Evolutionary conservation across 2,329 filamentous ascomycete genomes (phyloP), one percentile per base, ranked within the genome.

Genomic region (Colletotrichum liaoningense): DNA sequence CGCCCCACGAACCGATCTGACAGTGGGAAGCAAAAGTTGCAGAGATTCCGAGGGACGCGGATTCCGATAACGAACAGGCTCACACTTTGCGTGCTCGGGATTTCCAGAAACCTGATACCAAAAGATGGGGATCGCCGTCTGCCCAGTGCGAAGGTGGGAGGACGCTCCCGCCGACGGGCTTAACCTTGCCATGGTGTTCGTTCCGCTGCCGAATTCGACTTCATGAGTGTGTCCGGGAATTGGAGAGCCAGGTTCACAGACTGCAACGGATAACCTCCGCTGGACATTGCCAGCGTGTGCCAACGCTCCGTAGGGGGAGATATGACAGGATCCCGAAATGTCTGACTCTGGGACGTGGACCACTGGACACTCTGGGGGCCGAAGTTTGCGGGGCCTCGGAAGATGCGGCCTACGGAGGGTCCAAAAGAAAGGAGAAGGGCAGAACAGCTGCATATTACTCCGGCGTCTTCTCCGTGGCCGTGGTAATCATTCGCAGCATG

Each of bases 351-450:
- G 63, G 49, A 46, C 19, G 30, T 26, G 22, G 54, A 35, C 33
- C 33, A 35, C 33, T 35, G 33, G 33, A 56, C 5, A 65, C 49
- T 28, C 42, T 42, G 16, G 42, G 9, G 12, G 55, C 46, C 60
- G 70, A 28, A 49, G 54, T 60, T 52, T 57, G 70, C 22, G 70
- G 70, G 67, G 46, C 24, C 38, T 72, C 58, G 69, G 69, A 42
- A 69, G 38, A 63, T 63, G 69, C 69, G 65, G 69, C 65, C 59
- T 52, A 30, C 28, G 54, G 69, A 63, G 64, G 54, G 58, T n/a
- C 65, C 65, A 8, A 28, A 19, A 38, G 58, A 66, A 30, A 35
- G n/a, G 33, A 52, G 26, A 19, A 11, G 49, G 19, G 49, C 28
- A 28, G 52, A 19, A 30, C 3, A 42, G 63, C 16, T 9, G 46